Conservation (phyloP, 805 yeast species). For the Barnettozyma populi region DNA sequence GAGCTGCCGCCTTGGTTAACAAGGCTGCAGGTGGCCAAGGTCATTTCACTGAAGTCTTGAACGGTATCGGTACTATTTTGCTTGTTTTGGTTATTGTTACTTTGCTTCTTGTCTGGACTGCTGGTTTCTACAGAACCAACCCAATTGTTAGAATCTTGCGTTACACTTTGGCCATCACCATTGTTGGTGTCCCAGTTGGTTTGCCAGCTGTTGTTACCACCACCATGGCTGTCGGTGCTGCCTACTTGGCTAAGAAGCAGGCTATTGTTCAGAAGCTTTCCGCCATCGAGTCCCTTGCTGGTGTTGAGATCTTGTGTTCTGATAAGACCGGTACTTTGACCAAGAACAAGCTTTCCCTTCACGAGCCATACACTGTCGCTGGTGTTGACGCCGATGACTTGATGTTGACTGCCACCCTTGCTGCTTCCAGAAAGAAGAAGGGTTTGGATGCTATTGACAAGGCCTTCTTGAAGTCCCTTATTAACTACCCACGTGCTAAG, state of each 20-base stretch:
- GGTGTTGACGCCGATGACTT: constrained; percentile 95
- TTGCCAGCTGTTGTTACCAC: constrained; percentile 98
- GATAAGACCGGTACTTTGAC: constrained; percentile 98
- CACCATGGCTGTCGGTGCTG: constrained; percentile 99
- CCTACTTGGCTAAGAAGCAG: constrained; percentile 94
- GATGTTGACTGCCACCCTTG: constrained; percentile 96
- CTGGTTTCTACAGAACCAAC: constrained; percentile 90
- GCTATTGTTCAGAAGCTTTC: constrained; percentile 96
- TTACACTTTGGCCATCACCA: constrained; percentile 91
- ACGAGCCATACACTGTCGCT: constrained; percentile 96
- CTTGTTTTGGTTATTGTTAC: constrained; percentile 85
- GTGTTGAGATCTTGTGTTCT: constrained; percentile 96
- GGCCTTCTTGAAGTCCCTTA: constrained; percentile 91
- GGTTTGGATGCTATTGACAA: constrained; percentile 97
- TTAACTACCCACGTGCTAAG: constrained; percentile 87
- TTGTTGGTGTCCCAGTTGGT: constrained; percentile 98
- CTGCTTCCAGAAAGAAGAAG: constrained; percentile 97
- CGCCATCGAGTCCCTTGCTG: constrained; percentile 95
- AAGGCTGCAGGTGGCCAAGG: constrained; percentile 90
- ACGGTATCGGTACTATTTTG: constrained; percentile 93
- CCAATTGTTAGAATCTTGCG: constrained; percentile 83
- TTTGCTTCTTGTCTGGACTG: constrained; percentile 84
- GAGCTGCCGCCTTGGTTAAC: constrained; percentile 96
- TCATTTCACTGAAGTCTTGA: constrained; percentile 95
- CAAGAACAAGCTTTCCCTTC: constrained; percentile 91